Base-by-base conservation (phyloP, 1,139 yeast species). In the Spathaspora sp. region DNA sequence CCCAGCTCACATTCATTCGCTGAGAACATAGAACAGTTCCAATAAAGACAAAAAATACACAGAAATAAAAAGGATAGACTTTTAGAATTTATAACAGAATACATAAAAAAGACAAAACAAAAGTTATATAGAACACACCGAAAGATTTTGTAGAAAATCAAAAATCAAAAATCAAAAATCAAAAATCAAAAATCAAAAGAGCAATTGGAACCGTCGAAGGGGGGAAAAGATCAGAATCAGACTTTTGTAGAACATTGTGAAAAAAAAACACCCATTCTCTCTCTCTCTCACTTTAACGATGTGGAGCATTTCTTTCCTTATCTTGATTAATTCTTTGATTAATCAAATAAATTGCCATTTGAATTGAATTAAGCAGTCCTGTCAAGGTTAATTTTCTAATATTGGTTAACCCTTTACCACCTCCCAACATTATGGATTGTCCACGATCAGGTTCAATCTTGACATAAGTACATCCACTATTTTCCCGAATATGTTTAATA, bases 331-430 rank as follows among this genome's bases (percentile, higher is more conserved):
- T 83, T 57, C 87, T 79, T 59, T 86, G 87, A 63, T 88, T 86
- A 42, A 90, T 86, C 65, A 89, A 69, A 61, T 79, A 81, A 38
- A 88, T 80, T 1, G 97, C 97, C 55, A 83, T 81, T 60, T 87
- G 88, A 48, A 86, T 86, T 16, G 89, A 81, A 54, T 76, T 80
- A 13, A 84, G 70, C 0, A 85, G 70, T 4, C 97, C 96, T 20
- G 84, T 80, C 48, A 90, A 74, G 1, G 89, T 82, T 50, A 89
- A 72, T 55, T 79, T 80, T 53, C 96, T 72, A 56, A 86, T 86
- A 33, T 64, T 79, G 52, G 67, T 72, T 43, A 77, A 68, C 2
- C 81, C 83, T 41, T 75, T 76, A 31, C 84, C 85, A 42, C 85
- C 89, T 18, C 78, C 78, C 46, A 74, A 62, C 73, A 74, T 66